A percentile compares a stretch with the other conserved stretches of the same genome.
Evolutionary conservation across 225 moss, liverwort and hornwort species (phyloP).

Genomic region (Marchantia paleacea): DNA sequence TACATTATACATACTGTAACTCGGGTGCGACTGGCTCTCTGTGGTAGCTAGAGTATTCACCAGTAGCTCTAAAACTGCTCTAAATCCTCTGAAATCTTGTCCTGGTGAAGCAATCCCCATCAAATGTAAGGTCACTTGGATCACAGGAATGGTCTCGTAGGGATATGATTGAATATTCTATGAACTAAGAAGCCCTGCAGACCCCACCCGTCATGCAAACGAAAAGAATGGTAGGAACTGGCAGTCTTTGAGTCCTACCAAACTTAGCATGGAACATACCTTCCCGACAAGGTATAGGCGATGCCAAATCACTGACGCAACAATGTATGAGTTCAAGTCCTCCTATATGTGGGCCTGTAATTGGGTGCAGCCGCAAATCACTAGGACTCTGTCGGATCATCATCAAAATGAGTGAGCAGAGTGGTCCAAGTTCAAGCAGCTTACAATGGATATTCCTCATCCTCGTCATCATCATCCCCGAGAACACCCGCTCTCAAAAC

Average conservation of each 20-base stretch:
- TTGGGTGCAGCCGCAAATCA: conserved; percentile 4
- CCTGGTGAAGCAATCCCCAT: neutral
- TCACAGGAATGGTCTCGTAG: neutral
- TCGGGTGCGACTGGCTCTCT: neutral
- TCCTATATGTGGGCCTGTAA: conserved; percentile 16
- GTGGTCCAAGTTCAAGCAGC: conserved; percentile 73
- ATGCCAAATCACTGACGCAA: conserved; percentile 5
- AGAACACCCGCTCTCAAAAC: conserved; percentile 88
- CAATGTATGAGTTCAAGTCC: conserved; percentile 8
- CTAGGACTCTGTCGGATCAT: conserved; percentile 10
- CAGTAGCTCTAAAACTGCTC: no score
- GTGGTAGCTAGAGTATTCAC: no score
- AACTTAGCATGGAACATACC: conserved; percentile 14
- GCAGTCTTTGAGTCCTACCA: neutral
- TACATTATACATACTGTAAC: neutral
- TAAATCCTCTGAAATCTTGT: neutral
- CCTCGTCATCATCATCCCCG: conserved; percentile 88
- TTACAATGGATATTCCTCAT: conserved; percentile 95
- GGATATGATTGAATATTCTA: no score
- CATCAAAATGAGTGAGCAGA: conserved; percentile 21
- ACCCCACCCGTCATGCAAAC: neutral
- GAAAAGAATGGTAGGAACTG: neutral
- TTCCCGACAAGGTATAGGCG: conserved; percentile 9
- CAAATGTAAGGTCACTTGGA: neutral
- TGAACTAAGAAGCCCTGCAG: neutral